These are phyloP conservation scores for Juglanconis sp. DNA, from an alignment of 2,329 filamentous ascomycete species.

Conservation along the genomic window DNA sequence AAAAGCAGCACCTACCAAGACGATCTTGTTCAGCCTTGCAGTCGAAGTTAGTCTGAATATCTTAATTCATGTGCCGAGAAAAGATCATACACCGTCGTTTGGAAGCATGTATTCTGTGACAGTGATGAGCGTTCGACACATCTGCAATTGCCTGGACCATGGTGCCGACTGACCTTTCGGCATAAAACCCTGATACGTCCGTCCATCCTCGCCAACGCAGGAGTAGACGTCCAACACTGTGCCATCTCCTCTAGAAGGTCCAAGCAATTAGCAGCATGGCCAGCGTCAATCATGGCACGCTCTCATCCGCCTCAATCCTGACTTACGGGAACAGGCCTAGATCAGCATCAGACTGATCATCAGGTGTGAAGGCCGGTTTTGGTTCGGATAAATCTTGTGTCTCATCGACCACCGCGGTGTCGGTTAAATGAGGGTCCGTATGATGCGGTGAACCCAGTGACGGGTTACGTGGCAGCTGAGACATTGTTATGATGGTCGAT, in stretches of 20 bases:
- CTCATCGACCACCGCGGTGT: no score
- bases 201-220: neutral
- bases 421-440: no score
- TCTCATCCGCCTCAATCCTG: no score
- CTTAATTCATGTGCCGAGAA: neutral
- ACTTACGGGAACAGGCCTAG: neutral
- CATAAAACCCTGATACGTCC: neutral
- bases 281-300: no score
- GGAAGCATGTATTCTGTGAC: conserved; percentile 3
- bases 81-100: neutral
- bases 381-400: no score
- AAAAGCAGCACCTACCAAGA: neutral
- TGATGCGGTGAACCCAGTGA: no score
- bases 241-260: neutral
- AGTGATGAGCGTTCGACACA: neutral
- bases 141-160: neutral
- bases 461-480: no score
- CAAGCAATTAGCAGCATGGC: neutral
- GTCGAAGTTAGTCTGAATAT: neutral
- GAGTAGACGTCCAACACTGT: neutral
- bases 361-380: no score
- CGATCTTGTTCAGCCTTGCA: neutral
- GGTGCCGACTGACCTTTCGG: neutral
- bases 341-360: no score
- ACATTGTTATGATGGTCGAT: no score